Conservation (phyloP, 83 land plant genomes). For the Isoetes engelmannii region DNA sequence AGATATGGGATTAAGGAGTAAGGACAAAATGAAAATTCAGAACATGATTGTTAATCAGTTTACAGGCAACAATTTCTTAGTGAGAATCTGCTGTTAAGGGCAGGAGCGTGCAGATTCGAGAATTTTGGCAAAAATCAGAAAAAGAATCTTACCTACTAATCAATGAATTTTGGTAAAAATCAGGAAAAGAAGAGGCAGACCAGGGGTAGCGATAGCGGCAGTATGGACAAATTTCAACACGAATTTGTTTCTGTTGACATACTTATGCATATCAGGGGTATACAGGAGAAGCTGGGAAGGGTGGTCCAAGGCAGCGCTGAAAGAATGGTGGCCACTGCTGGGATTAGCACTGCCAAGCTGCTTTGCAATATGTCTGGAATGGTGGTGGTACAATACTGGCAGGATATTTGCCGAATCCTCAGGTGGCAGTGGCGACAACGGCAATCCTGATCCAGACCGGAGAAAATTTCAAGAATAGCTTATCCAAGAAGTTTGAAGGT, state of each 20-base stretch:
- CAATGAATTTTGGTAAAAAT: no score
- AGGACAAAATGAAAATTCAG: no score
- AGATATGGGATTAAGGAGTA: no score
- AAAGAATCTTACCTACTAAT: no score
- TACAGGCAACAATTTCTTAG: no score
- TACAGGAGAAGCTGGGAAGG: constrained; percentile 31
- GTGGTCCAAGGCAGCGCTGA: constrained; percentile 19
- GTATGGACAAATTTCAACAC: constrained; percentile 55
- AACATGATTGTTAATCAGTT: no score
- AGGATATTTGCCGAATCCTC: constrained; percentile 33
- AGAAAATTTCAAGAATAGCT: no score
- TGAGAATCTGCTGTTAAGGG: no score
- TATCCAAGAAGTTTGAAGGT: no score
- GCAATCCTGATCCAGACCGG: constrained; percentile 39
- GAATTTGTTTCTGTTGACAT: constrained; percentile 39
- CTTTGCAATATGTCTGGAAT: constrained; percentile 37
- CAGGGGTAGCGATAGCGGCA: constrained; percentile 56
- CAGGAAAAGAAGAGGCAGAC: no score
- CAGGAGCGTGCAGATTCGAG: no score
- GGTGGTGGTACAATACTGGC: constrained; percentile 31
- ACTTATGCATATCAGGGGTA: constrained; percentile 24
- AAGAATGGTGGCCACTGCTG: constrained; percentile 20
- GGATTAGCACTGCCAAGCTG: constrained; percentile 31
- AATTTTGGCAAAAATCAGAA: no score
- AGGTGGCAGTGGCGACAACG: constrained; percentile 34